phyloP scores from a whole-genome alignment of 2,329 filamentous ascomycete genomes.

The Ophiognomonia clavigignenti-juglandacearum region DNA sequence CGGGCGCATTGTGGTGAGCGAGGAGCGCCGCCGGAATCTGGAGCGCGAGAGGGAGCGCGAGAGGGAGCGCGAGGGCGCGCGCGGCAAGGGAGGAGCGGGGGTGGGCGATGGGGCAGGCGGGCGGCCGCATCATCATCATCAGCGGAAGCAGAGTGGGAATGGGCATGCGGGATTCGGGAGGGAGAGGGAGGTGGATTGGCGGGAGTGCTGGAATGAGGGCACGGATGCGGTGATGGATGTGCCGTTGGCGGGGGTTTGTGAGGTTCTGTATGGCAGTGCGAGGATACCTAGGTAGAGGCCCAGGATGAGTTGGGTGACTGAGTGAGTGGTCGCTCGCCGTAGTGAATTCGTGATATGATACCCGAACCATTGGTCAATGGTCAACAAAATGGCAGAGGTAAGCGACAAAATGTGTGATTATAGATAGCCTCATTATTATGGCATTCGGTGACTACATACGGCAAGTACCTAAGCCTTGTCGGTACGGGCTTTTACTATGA shows the following conservation, averaged over 20 bases:
- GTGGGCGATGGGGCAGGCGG: no score
- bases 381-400: no score
- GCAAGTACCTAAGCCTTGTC: no score
- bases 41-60: slow-evolving; percentile 28
- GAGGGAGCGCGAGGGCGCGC: slow-evolving; percentile 27
- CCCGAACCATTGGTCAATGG: no score
- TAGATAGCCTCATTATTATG: no score
- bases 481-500: no score
- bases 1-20: slow-evolving; percentile 41
- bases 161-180: neutral
- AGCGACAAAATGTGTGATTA: no score
- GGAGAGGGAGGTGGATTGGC: slow-evolving; percentile 58
- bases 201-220: slow-evolving; percentile 78
- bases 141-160: slow-evolving; percentile 22
- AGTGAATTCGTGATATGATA: no score
- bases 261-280: slow-evolving; percentile 77
- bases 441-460: no score
- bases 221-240: slow-evolving; percentile 98
- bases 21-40: slow-evolving; percentile 33
- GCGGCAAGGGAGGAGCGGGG: neutral
- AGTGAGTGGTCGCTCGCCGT: no score
- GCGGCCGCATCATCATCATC: no score
- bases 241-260: slow-evolving; percentile 88
- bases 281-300: slow-evolving; percentile 22
- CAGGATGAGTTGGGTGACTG: neutral